Percentiles rank a stretch among this genome's conserved stretches.
phyloP scores from a whole-genome alignment of 768 basidiomycete genomes.

The Flagelloscypha sp. region DNA sequence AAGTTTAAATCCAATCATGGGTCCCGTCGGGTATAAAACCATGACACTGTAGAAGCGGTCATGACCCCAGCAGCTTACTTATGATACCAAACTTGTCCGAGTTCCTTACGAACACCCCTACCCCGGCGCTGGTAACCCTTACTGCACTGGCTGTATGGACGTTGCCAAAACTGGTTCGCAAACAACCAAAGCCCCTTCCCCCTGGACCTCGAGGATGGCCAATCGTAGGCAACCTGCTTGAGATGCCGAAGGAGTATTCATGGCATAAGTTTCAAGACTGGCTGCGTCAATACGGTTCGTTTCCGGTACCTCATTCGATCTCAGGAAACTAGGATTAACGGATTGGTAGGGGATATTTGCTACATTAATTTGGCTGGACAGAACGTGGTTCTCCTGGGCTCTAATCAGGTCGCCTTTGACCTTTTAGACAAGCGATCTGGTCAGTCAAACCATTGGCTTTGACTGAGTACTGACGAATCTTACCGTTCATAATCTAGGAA shows the following conservation, averaged over 20 bases:
- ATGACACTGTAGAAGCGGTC: too few species aligned
- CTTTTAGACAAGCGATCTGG: constrained; percentile 27
- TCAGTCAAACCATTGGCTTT: too few species aligned
- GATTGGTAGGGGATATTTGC: constrained; percentile 20
- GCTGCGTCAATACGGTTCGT: constrained; percentile 15
- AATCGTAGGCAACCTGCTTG: constrained; percentile 12
- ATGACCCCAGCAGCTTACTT: too few species aligned
- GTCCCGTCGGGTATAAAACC: too few species aligned
- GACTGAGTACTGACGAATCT: too few species aligned
- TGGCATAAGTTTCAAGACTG: constrained; percentile 11
- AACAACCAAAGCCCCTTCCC: constrained; percentile 10
- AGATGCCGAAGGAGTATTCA: constrained; percentile 11
- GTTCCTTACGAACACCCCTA: too few species aligned
- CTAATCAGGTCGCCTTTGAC: constrained; percentile 21
- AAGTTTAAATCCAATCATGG: too few species aligned
- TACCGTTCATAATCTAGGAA: too few species aligned
- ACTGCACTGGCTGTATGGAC: too few species aligned
- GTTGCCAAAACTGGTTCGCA: too few species aligned
- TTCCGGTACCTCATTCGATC: background rate
- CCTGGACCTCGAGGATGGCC: constrained; percentile 14
- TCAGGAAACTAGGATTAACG: background rate
- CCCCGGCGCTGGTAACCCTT: too few species aligned
- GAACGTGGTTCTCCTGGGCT: constrained; percentile 24
- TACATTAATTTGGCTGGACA: constrained; percentile 26
- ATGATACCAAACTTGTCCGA: too few species aligned